Conservation (phyloP, 1,284 basidiomycete species). For the Pseudozyma hubeiensis region DNA sequence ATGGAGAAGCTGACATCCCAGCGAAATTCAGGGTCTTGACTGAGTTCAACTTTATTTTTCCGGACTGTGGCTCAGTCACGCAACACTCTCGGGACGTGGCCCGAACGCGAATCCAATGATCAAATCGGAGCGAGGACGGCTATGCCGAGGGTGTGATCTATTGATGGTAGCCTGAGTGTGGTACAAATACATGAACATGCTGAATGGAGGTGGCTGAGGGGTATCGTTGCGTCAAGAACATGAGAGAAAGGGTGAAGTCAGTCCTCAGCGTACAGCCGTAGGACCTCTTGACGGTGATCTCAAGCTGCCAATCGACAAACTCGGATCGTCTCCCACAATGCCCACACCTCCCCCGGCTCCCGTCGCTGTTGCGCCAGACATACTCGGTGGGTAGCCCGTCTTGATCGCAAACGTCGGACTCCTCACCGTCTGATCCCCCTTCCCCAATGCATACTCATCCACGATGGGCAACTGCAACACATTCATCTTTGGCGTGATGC, state of each 20-base stretch:
- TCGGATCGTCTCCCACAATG: neutral
- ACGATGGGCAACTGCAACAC: constrained; percentile 91
- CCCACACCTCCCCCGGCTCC: neutral
- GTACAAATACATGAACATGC: neutral
- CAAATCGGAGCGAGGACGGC: no score
- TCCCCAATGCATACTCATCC: constrained; percentile 75
- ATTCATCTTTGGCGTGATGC: constrained; percentile 75
- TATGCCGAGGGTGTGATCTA: no score
- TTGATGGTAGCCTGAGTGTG: no score
- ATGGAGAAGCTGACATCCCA: neutral
- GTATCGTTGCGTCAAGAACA: constrained; percentile 1
- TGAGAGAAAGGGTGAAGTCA: no score
- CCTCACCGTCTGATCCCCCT: constrained; percentile 13
- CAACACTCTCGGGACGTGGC: neutral
- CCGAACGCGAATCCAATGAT: constrained; percentile 6
- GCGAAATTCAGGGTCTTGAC: constrained; percentile 12
- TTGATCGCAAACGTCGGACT: constrained; percentile 52
- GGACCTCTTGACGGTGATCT: constrained; percentile 6
- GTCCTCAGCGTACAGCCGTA: neutral
- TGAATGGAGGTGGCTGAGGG: neutral
- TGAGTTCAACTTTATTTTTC: neutral
- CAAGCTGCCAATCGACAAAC: neutral
- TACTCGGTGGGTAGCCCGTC: constrained; percentile 50
- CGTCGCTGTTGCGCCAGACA: constrained; percentile 24
- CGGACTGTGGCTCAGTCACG: no score